Conservation (phyloP, 2,329 filamentous ascomycete species). For the Zalaria obscura region DNA sequence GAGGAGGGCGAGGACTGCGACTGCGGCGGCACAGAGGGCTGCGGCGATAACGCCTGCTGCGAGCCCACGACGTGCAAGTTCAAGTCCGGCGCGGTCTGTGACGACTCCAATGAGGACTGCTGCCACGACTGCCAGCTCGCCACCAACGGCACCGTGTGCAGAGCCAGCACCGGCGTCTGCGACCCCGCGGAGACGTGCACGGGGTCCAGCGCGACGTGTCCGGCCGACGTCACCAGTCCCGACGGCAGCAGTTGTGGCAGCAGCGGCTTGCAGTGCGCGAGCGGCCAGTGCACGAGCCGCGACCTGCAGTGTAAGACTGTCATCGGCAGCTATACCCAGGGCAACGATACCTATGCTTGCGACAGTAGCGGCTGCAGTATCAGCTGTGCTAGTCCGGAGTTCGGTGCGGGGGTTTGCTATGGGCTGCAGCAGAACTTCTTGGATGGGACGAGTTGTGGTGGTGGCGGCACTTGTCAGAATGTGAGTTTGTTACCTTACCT, state of each 20-base stretch:
- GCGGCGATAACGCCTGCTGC: slow-evolving; percentile 68
- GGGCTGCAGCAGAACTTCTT: slow-evolving; percentile 81
- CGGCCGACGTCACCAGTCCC: slow-evolving; percentile 51
- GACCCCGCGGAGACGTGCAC: slow-evolving; percentile 76
- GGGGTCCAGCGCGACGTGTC: slow-evolving; percentile 59
- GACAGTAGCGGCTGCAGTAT: slow-evolving; percentile 58
- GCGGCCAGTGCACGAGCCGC: slow-evolving; percentile 86
- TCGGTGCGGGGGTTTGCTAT: slow-evolving; percentile 53
- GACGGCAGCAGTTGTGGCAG: slow-evolving; percentile 62
- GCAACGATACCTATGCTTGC: slow-evolving; percentile 72
- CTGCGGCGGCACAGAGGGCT: slow-evolving; percentile 65
- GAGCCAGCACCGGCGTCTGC: slow-evolving; percentile 63
- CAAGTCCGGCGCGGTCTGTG: slow-evolving; percentile 58
- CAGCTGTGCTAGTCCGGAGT: slow-evolving; percentile 58
- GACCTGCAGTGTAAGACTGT: slow-evolving; percentile 78
- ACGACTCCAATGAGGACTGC: slow-evolving; percentile 75
- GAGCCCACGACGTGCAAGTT: slow-evolving; percentile 79
- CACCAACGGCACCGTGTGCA: slow-evolving; percentile 58
- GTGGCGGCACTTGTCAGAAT: slow-evolving; percentile 65
- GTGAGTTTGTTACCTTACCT: slow-evolving; percentile 22
- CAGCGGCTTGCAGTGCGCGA: slow-evolving; percentile 62
- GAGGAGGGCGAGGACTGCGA: slow-evolving; percentile 91
- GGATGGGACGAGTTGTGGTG: slow-evolving; percentile 75
- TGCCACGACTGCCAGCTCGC: slow-evolving; percentile 60
- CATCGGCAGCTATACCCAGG: slow-evolving; percentile 59